These are phyloP conservation scores for Tuber magnatum DNA, from an alignment of 495 filamentous ascomycete species.

Conservation along the genomic window DNA sequence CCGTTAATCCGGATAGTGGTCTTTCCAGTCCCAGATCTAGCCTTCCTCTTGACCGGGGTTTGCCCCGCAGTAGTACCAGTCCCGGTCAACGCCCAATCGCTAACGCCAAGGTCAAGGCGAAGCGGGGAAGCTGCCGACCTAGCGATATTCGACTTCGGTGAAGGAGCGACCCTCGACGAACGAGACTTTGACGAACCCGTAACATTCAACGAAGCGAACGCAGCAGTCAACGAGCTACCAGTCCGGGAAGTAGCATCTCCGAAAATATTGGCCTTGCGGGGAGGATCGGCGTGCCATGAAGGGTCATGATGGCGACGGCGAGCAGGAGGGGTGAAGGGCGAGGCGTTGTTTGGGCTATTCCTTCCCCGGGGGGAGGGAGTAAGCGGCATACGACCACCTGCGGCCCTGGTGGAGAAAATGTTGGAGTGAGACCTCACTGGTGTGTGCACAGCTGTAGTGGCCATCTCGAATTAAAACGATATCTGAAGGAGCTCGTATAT, in stretches of 20 bases:
- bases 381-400: conserved; percentile 86
- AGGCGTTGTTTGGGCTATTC: conserved; percentile 49
- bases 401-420: conserved; percentile 84
- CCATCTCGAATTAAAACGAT: conserved; percentile 52
- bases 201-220: conserved; percentile 34
- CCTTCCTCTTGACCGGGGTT: conserved; percentile 57
- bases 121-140: conserved; percentile 54
- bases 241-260: conserved; percentile 7
- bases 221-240: conserved; percentile 26
- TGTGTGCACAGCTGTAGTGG: conserved; percentile 78
- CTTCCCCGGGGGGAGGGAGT: conserved; percentile 77
- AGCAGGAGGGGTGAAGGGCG: conserved; percentile 69
- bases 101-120: conserved; percentile 85
- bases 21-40: conserved; percentile 61
- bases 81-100: conserved; percentile 83
- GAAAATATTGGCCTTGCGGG: conserved; percentile 11
- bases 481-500: neutral
- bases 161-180: conserved; percentile 52
- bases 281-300: conserved; percentile 31
- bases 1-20: conserved; percentile 74
- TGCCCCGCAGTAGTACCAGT: conserved; percentile 61
- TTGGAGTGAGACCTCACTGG: conserved; percentile 89
- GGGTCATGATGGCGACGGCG: conserved; percentile 29
- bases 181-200: conserved; percentile 42
- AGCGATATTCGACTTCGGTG: conserved; percentile 89